Conservation (phyloP, 345 rosid species). For the Aurinia saxatilis region DNA sequence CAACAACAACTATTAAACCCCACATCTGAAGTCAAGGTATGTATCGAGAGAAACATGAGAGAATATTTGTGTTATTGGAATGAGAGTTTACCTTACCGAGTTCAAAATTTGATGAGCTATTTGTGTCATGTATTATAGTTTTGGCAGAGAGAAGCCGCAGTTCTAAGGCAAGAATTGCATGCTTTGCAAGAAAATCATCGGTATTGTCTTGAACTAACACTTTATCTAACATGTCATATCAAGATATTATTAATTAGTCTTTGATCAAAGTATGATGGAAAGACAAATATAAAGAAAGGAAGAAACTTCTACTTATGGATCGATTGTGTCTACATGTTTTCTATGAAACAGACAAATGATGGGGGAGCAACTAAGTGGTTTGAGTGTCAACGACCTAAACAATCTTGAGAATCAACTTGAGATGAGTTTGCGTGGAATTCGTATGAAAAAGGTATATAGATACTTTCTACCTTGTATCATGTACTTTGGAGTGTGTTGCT, state of each 20-base stretch:
- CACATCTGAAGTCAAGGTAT: slow-evolving; percentile 64
- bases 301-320: neutral
- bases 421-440: slow-evolving; percentile 55
- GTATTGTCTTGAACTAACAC: slow-evolving; percentile 23
- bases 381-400: slow-evolving; percentile 46
- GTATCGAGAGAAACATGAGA: neutral
- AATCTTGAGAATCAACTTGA: slow-evolving; percentile 58
- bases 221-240: neutral
- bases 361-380: slow-evolving; percentile 71
- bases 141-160: slow-evolving; percentile 64
- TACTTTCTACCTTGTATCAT: neutral
- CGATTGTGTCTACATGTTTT: neutral
- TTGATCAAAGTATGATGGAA: neutral
- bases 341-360: slow-evolving; percentile 44
- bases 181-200: slow-evolving; percentile 56
- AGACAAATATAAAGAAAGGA: neutral
- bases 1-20: slow-evolving; percentile 47
- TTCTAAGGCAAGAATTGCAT: slow-evolving; percentile 54
- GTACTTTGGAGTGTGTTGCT: neutral
- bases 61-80: neutral
- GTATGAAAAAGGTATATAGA: slow-evolving; percentile 50
- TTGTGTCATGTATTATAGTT: slow-evolving; percentile 31
- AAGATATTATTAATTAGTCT: neutral
- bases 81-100: neutral
- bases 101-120: neutral